phyloP scores from a whole-genome alignment of 164 flowering plant genomes.

The Litsea cubeba region DNA sequence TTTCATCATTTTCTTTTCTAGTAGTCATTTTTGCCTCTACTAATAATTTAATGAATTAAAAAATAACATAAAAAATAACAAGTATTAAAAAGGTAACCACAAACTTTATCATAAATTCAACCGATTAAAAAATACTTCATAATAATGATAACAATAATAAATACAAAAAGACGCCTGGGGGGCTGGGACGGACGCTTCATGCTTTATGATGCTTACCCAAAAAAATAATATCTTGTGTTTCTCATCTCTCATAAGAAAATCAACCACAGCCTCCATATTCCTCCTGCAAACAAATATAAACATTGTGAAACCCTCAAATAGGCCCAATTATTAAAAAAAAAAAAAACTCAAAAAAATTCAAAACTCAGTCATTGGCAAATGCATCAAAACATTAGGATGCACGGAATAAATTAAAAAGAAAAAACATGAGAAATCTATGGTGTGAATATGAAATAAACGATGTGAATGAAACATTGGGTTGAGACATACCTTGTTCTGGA shows the following conservation, averaged over 20 bases:
- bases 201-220: conserved; percentile 52
- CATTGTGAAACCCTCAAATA: not conserved
- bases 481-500: conserved; percentile 62
- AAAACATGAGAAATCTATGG: not conserved
- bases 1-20: too few relatives aligned
- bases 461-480: not conserved
- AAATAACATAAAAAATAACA: too few relatives aligned
- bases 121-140: too few relatives aligned
- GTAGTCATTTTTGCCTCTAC: too few relatives aligned
- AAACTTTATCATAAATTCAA: not conserved
- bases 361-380: not conserved
- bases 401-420: not conserved
- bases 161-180: not conserved
- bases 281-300: conserved; percentile 41
- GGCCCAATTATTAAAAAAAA: not conserved
- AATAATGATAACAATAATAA: not conserved
- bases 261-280: conserved; percentile 47
- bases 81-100: not conserved
- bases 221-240: conserved; percentile 61
- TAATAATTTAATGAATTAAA: too few relatives aligned
- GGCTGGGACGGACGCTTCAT: not conserved
- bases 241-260: conserved; percentile 65
- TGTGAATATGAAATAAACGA: not conserved
- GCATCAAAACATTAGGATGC: not conserved
- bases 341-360: not conserved